A percentile compares a stretch with the other conserved stretches of the same genome.
phyloP scores from a whole-genome alignment of 2,329 filamentous ascomycete species.

The Metarhizium sp. region DNA sequence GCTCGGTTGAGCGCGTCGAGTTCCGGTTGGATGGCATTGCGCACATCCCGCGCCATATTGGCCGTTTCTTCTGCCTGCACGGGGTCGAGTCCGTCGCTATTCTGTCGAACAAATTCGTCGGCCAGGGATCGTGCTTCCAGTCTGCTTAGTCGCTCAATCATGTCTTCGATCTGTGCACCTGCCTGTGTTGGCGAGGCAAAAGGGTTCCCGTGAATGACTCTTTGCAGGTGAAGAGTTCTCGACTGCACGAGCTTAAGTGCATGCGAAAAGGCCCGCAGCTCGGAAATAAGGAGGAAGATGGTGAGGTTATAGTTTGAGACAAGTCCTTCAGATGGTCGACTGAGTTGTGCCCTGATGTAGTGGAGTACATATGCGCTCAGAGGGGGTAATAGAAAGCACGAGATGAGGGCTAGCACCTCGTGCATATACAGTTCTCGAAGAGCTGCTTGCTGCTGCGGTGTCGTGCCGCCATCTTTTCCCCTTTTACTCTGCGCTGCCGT shows the following conservation, averaged over 20 bases:
- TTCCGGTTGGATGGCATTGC: slow-evolving; percentile 63
- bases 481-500: neutral
- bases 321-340: slow-evolving; percentile 72
- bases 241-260: slow-evolving; percentile 70
- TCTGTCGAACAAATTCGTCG: slow-evolving; percentile 14
- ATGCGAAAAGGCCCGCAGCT: slow-evolving; percentile 75
- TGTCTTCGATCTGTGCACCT: slow-evolving; percentile 38
- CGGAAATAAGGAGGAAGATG: slow-evolving; percentile 80
- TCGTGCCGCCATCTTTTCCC: slow-evolving; percentile 10
- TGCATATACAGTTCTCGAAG: slow-evolving; percentile 60
- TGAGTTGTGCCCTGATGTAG: slow-evolving; percentile 69
- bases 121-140: slow-evolving; percentile 47
- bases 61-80: slow-evolving; percentile 30
- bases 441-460: slow-evolving; percentile 27
- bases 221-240: slow-evolving; percentile 73
- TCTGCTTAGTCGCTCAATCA: slow-evolving; percentile 58
- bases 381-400: slow-evolving; percentile 71
- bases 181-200: slow-evolving; percentile 23
- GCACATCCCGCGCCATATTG: slow-evolving; percentile 46
- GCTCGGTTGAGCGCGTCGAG: slow-evolving; percentile 83
- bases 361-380: slow-evolving; percentile 80
- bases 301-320: slow-evolving; percentile 90
- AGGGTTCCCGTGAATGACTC: slow-evolving; percentile 51
- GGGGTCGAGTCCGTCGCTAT: slow-evolving; percentile 22
- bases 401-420: slow-evolving; percentile 63